Conservation (phyloP, 768 basidiomycete species). For the Multifurca ochricompacta region DNA sequence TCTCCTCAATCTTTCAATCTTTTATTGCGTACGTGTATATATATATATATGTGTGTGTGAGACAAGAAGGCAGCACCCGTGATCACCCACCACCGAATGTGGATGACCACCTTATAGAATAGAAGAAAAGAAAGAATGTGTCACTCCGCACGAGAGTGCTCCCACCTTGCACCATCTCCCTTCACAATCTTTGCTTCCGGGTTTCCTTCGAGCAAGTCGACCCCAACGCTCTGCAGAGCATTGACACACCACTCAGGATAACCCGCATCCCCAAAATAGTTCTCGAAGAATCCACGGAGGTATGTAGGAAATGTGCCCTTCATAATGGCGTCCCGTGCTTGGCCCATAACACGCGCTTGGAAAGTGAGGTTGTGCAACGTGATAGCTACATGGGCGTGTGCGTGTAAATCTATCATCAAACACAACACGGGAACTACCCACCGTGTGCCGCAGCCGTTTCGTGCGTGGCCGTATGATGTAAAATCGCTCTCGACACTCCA, state of each 20-base stretch:
- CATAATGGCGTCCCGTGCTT: slow-evolving; percentile 73
- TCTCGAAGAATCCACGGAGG: slow-evolving; percentile 63
- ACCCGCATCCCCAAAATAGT: slow-evolving; percentile 68
- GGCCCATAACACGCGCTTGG: slow-evolving; percentile 84
- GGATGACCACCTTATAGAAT: too few species aligned
- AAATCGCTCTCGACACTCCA: slow-evolving; percentile 60
- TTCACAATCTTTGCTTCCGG: slow-evolving; percentile 41
- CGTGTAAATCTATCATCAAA: background rate
- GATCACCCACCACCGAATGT: too few species aligned
- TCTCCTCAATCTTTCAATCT: too few species aligned
- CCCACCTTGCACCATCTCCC: slow-evolving; percentile 73
- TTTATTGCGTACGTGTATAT: too few species aligned
- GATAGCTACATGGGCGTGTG: slow-evolving; percentile 41
- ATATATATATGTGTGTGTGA: too few species aligned
- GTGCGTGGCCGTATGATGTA: slow-evolving; percentile 68
- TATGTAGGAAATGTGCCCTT: slow-evolving; percentile 73
- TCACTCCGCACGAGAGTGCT: slow-evolving; percentile 46
- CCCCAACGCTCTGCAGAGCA: slow-evolving; percentile 73
- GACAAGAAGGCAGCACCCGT: too few species aligned
- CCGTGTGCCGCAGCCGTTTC: slow-evolving; percentile 87
- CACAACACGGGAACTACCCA: slow-evolving; percentile 24
- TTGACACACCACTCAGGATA: slow-evolving; percentile 89
- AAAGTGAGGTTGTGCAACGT: slow-evolving; percentile 81
- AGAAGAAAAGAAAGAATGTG: background rate
- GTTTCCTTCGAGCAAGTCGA: slow-evolving; percentile 63